Base-by-base conservation (phyloP, 2,329 filamentous ascomycete species). In the Paecilomyces fulvus region DNA sequence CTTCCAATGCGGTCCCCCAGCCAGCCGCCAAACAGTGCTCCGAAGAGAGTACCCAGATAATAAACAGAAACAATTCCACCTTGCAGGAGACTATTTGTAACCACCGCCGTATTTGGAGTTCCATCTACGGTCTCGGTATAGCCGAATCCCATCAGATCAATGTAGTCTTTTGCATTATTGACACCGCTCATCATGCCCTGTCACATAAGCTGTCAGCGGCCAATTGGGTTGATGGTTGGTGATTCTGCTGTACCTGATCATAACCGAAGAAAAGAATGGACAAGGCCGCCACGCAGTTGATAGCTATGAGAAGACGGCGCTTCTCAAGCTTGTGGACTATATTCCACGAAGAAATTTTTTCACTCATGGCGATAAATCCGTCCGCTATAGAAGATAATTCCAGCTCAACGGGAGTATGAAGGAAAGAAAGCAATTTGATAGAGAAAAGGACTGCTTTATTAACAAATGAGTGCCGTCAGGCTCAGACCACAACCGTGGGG, bases 231-330 rank as follows among this genome's bases (percentile, higher is more conserved):
- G 6, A 28, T 9, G 14, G 4, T 50, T 7, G 21, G n/a, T 21
- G 10, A 25, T 12, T 50, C 20, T 50, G 11, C 21, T 50, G 7
- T 25, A 25, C 57, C 58, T 77, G 75, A 52, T 77, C 83, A 79
- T 85, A 77, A 53, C 76, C 85, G 62, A 87, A 87, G 75, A 88
- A 87, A 69, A 87, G 84, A 60, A 87, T 88, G 12, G 83, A 86
- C 12, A 88, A 68, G 1, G 77, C 84, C 1, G 85, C 84, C 12
- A 87, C 74, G 51, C 77, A 79, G 67, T 87, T 87, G 69, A 88
- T 81, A 37, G 80, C 80, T 56, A 84, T 76, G 55, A 86, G 78
- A 58, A 86, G 76, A 48, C 71, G 68, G 17, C 74, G 69, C 73
- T 85, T 85, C 72, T 84, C 74, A 4, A 82, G 69, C 60, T 73